phyloP scores from a whole-genome alignment of 2,329 filamentous ascomycete species.

The Fusarium tanahbumbuense region DNA sequence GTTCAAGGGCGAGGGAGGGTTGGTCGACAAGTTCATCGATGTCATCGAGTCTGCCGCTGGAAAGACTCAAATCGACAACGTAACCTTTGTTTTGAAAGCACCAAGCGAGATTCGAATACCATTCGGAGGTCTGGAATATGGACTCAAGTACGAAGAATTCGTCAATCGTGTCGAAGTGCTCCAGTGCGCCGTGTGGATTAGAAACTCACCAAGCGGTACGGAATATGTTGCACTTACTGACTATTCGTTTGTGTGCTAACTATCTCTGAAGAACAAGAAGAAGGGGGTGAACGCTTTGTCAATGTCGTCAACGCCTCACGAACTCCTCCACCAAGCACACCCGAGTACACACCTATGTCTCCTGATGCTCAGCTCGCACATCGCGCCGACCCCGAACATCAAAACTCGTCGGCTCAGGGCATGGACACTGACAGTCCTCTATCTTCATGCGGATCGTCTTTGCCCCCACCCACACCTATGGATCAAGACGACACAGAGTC shows the following conservation, averaged over 20 bases:
- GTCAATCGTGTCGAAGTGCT: slow-evolving; percentile 42
- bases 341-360: background rate
- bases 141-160: slow-evolving; percentile 41
- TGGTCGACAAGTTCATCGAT: slow-evolving; percentile 37
- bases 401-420: background rate
- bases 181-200: slow-evolving; percentile 44
- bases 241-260: background rate
- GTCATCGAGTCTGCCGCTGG: slow-evolving; percentile 21
- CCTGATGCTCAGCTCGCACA: background rate
- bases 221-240: background rate
- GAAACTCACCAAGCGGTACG: slow-evolving; percentile 22
- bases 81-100: slow-evolving; percentile 27
- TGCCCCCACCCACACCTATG: background rate
- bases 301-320: background rate
- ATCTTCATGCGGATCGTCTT: background rate
- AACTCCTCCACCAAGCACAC: background rate
- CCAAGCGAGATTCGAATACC: slow-evolving; percentile 35
- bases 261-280: background rate
- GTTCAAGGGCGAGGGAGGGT: slow-evolving; percentile 39
- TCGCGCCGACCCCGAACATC: background rate
- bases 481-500: background rate
- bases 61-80: slow-evolving; percentile 4
- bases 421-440: background rate
- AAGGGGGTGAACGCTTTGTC: background rate
- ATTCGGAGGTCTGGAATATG: slow-evolving; percentile 31